These are phyloP conservation scores for Backusella parvicylindrica DNA, from an alignment of 192 early-diverging fungal genomes.

Conservation along the genomic window DNA sequence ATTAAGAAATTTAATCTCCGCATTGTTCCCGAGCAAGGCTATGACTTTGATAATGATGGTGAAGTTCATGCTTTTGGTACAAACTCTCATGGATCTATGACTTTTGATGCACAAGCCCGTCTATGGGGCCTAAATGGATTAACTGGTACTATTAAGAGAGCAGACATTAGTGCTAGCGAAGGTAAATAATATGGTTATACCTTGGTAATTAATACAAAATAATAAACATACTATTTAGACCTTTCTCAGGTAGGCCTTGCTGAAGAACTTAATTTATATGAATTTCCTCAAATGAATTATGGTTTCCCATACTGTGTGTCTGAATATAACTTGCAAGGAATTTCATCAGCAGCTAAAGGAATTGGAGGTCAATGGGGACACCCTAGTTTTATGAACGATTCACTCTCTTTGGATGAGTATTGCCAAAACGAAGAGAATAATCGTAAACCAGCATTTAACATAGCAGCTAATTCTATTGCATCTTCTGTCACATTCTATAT, in stretches of 20 bases:
- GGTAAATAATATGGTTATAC: background rate
- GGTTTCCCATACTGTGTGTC: slow-evolving; percentile 26
- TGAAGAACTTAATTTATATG: slow-evolving; percentile 27
- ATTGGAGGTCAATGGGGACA: slow-evolving; percentile 10
- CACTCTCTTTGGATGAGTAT: slow-evolving; percentile 5
- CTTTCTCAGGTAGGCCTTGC: background rate
- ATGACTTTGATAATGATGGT: slow-evolving; percentile 27
- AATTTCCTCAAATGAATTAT: slow-evolving; percentile 14
- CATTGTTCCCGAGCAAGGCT: slow-evolving; percentile 14
- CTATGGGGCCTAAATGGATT: slow-evolving; percentile 24
- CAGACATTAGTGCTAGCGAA: slow-evolving; percentile 6
- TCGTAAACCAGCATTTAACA: slow-evolving; percentile 10
- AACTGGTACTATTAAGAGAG: background rate
- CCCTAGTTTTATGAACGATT: slow-evolving; percentile 9
- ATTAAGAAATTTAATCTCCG: slow-evolving; percentile 28
- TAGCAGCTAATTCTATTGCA: slow-evolving; percentile 14
- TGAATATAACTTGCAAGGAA: background rate
- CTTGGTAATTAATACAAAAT: background rate
- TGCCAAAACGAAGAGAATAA: slow-evolving; percentile 17
- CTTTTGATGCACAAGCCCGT: slow-evolving; percentile 28
- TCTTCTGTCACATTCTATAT: slow-evolving; percentile 18
- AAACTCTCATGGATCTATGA: slow-evolving; percentile 22
- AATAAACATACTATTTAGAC: background rate
- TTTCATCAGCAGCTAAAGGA: background rate
- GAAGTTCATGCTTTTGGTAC: slow-evolving; percentile 18